A percentile compares a stretch with the other conserved stretches of the same genome.
These are phyloP conservation scores for Dissophora ornata DNA, from an alignment of 192 early-diverging fungal genomes.

Conservation along the genomic window DNA sequence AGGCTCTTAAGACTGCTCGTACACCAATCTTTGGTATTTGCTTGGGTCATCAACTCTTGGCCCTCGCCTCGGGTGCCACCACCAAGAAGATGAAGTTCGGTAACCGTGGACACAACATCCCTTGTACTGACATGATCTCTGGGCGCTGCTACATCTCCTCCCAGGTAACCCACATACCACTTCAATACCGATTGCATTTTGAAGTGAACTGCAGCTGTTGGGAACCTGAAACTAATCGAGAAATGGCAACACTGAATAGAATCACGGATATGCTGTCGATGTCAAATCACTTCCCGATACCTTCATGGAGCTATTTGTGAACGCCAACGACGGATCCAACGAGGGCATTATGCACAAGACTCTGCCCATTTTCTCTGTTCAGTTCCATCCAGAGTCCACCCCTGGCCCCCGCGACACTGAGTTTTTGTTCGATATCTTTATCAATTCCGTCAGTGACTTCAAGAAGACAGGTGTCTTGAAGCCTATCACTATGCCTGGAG, in stretches of 20 bases:
- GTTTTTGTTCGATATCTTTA: slow-evolving; percentile 96
- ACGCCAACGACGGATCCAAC: slow-evolving; percentile 99
- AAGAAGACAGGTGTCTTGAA: slow-evolving; percentile 74
- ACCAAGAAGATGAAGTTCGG: slow-evolving; percentile 99
- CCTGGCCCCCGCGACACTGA: slow-evolving; percentile 98
- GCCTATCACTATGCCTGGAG: slow-evolving; percentile 78
- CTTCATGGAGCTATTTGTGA: slow-evolving; percentile 94
- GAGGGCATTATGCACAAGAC: slow-evolving; percentile 95
- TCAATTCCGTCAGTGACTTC: slow-evolving; percentile 79
- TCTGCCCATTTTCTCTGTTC: slow-evolving; percentile 95
- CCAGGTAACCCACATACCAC: slow-evolving; percentile 68
- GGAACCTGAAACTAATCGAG: not conserved
- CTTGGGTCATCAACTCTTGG: slow-evolving; percentile 97
- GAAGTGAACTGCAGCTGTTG: no score
- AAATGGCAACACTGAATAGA: slow-evolving; percentile 81
- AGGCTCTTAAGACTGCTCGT: slow-evolving; percentile 72
- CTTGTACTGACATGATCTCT: slow-evolving; percentile 95
- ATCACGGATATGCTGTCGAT: slow-evolving; percentile 98
- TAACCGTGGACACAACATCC: slow-evolving; percentile 99
- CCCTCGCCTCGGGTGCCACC: slow-evolving; percentile 90
- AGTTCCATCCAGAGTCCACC: slow-evolving; percentile 98
- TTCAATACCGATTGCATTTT: no score
- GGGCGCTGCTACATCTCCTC: slow-evolving; percentile 99
- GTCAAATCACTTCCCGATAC: slow-evolving; percentile 74
- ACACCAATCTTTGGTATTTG: slow-evolving; percentile 99